Base-by-base conservation (phyloP, 768 basidiomycete species). In the Holtermannia corniformis region DNA sequence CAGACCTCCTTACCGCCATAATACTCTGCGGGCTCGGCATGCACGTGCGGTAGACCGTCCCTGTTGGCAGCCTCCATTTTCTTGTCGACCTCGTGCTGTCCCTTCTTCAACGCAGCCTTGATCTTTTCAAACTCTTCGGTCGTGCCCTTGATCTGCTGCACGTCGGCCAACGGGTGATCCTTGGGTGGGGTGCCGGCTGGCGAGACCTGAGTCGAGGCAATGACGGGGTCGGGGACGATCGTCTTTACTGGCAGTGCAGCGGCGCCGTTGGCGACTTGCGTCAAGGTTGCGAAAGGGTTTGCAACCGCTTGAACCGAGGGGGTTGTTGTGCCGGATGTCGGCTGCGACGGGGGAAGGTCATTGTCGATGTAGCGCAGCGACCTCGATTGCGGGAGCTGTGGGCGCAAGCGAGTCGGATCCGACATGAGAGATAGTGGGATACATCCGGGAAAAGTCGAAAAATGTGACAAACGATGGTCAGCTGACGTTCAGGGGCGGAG, bases 1-100 rank as follows among this genome's bases (percentile, higher is more conserved):
- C 82, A 84, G 3, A 82, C 78, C 65, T 93, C 85, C 42, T 78
- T 79, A 19, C 83, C 82, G 41, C 86, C 86, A 60, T 93, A 93
- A 75, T 91, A 91, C 7, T 81, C 80, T 21, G 82, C 78, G 7
- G 88, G 82, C 50, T 92, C 88, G 48, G 77, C 76, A 60, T 86
- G 75, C 50, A 79, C 78, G 28, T 62, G 59, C 1, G 73, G 73
- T 5, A 71, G 52, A 22, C 55, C 53, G 1, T 50, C 58, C 41
- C 61, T 57, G 1, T 26, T 21, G 11, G 60, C 47, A 22, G 59
- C 59, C 28, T 62, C 54, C 56, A 41, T 27, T n/a, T 41, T 58
- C 41, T 64, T 57, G 1, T 26, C 23, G 11, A 60, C 47, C 23
- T 61, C 59, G 28, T 62, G 55, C 56, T 63, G 52, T 3, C 64